Evolutionary conservation across 1,139 yeast genomes (phyloP).

Genomic region (Saccharomyces pastorianus): DNA sequence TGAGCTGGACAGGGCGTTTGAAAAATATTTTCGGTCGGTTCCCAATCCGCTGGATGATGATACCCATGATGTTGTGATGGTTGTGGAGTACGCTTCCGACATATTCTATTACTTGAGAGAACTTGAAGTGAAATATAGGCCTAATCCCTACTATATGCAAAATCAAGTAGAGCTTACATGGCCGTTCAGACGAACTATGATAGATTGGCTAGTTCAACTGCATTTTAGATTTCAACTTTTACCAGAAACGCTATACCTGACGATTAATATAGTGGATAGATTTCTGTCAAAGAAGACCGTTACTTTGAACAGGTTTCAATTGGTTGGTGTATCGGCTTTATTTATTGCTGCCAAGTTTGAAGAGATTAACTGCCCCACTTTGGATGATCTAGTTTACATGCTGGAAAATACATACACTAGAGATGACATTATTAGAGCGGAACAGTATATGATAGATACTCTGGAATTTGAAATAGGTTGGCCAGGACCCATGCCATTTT

Average conservation of each 20-base stretch:
- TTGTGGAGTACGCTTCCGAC: conserved; percentile 83
- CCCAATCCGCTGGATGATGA: conserved; percentile 81
- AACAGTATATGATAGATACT: conserved; percentile 83
- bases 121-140: conserved; percentile 62
- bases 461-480: conserved; percentile 89
- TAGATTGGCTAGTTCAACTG: conserved; percentile 92
- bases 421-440: conserved; percentile 81
- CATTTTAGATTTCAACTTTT: conserved; percentile 76
- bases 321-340: conserved; percentile 92
- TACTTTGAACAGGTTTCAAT: conserved; percentile 73
- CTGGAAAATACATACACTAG: conserved; percentile 77
- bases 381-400: conserved; percentile 89
- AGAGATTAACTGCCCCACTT: conserved; percentile 91
- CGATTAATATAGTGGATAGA: conserved; percentile 84
- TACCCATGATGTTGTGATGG: conserved; percentile 84
- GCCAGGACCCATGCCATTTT: conserved; percentile 96
- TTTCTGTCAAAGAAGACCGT: conserved; percentile 68
- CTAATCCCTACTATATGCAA: conserved; percentile 77
- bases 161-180: conserved; percentile 79
- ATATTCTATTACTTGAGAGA: conserved; percentile 76
- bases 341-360: conserved; percentile 95
- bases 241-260: conserved; percentile 80
- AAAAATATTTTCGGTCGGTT: conserved; percentile 40
- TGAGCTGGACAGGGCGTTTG: conserved; percentile 40
- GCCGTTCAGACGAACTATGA: conserved; percentile 77